phyloP scores from a whole-genome alignment of 164 flowering plant species.

The grape (Vitis vinifera) region DNA sequence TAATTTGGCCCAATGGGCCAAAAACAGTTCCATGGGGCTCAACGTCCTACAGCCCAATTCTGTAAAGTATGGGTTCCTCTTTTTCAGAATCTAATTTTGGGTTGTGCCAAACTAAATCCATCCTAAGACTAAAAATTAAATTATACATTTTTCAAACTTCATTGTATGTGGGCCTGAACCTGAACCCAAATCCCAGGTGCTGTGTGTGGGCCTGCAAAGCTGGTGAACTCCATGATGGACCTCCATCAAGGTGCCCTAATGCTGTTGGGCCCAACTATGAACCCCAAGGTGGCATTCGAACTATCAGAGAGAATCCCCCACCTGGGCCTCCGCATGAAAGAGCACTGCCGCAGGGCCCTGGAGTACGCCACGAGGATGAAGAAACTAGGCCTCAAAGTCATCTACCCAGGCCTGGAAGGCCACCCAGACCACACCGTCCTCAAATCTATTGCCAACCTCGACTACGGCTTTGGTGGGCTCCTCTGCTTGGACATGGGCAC shows the following conservation, averaged over 20 bases:
- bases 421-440: conserved; percentile 71
- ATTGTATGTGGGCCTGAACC: too few species aligned
- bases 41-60: too few species aligned
- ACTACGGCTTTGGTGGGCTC: conserved; percentile 82
- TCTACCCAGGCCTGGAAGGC: conserved; percentile 87
- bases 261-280: conserved; percentile 96
- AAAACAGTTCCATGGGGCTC: too few species aligned
- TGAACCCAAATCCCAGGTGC: conserved; percentile 46
- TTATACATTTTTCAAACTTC: too few species aligned
- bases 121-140: too few species aligned
- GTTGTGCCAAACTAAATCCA: too few species aligned
- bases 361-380: conserved; percentile 74
- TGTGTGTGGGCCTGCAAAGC: conserved; percentile 73
- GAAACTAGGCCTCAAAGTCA: conserved; percentile 82
- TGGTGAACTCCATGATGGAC: conserved; percentile 96
- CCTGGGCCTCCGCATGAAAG: conserved; percentile 80
- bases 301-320: conserved; percentile 84
- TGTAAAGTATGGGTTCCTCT: too few species aligned
- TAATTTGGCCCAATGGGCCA: too few species aligned
- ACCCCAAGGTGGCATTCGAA: conserved; percentile 88
- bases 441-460: conserved; percentile 58
- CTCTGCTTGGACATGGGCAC: conserved; percentile 85
- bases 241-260: conserved; percentile 81
- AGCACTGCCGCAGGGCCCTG: conserved; percentile 72
- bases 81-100: too few species aligned